phyloP scores from a whole-genome alignment of 177 flowering plant species.

The Telopea speciosissima region DNA sequence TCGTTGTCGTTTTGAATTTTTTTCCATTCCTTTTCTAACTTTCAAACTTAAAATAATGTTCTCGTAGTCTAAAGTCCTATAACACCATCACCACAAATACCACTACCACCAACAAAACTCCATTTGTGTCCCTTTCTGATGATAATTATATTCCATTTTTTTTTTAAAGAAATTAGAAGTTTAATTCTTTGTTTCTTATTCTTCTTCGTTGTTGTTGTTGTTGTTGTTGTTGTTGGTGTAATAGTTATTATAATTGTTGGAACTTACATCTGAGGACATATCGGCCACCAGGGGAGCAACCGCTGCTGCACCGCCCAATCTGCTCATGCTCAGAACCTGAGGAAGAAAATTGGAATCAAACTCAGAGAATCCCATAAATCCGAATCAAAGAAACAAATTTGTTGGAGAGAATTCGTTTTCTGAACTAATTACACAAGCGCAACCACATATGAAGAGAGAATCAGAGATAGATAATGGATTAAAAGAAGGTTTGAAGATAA shows the following conservation, averaged over 20 bases:
- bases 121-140: no score
- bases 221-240: no score
- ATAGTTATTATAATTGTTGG: not conserved
- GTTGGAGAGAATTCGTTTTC: not conserved
- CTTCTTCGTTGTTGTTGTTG: no score
- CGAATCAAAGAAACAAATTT: not conserved
- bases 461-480: no score
- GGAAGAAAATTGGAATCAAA: not conserved
- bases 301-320: slow-evolving; percentile 96
- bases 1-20: slow-evolving; percentile 25
- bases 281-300: slow-evolving; percentile 82
- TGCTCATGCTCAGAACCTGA: slow-evolving; percentile 98
- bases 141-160: no score
- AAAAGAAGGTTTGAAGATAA: not conserved
- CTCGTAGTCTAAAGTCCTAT: not conserved
- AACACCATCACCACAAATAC: no score
- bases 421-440: not conserved
- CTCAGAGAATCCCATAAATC: not conserved
- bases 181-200: no score
- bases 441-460: not conserved
- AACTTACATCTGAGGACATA: slow-evolving; percentile 56
- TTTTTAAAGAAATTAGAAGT: no score
- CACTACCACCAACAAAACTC: no score
- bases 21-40: not conserved
- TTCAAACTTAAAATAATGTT: not conserved